Conservation (phyloP, 208 protist species). For the Porcisia hertigi region DNA sequence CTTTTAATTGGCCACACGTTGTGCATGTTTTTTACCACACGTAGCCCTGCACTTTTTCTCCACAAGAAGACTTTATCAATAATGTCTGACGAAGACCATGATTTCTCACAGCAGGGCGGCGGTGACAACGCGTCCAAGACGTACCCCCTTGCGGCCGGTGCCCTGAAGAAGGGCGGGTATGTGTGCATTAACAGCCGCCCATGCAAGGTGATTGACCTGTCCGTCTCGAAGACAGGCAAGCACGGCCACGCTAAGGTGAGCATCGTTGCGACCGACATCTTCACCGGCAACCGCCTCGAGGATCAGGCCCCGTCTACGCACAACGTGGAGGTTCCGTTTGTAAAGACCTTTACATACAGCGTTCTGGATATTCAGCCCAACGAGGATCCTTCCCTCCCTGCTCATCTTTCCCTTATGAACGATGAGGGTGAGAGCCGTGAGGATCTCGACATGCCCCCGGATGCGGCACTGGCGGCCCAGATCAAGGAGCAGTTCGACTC, state of each 20-base stretch:
- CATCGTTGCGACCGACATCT: conserved; percentile 97
- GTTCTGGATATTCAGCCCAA: conserved; percentile 94
- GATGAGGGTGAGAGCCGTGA: conserved; percentile 94
- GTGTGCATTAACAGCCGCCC: conserved; percentile 91
- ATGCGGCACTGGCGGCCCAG: conserved; percentile 86
- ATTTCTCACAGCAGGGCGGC: conserved; percentile 67
- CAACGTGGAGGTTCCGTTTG: conserved; percentile 96
- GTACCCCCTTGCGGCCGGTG: conserved; percentile 86
- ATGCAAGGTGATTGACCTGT: conserved; percentile 98
- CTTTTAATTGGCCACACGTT: no score
- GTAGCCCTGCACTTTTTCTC: no score
- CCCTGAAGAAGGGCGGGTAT: conserved; percentile 91
- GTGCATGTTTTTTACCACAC: no score
- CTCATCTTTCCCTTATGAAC: conserved; percentile 90
- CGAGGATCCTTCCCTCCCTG: conserved; percentile 66
- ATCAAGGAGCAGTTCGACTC: conserved; percentile 93
- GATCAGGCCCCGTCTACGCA: conserved; percentile 97
- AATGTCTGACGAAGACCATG: conserved; percentile 71
- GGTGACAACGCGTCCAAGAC: conserved; percentile 79
- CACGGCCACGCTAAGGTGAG: conserved; percentile 99
- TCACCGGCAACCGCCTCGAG: conserved; percentile 98
- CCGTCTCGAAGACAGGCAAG: conserved; percentile 99
- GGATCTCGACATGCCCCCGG: conserved; percentile 94
- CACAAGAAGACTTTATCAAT: neutral
- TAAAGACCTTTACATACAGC: conserved; percentile 95